Percentiles rank a stretch among this genome's conserved stretches.
Evolutionary conservation across 2,329 filamentous ascomycete species (phyloP).

Genomic region (Stachybotrys elegans): DNA sequence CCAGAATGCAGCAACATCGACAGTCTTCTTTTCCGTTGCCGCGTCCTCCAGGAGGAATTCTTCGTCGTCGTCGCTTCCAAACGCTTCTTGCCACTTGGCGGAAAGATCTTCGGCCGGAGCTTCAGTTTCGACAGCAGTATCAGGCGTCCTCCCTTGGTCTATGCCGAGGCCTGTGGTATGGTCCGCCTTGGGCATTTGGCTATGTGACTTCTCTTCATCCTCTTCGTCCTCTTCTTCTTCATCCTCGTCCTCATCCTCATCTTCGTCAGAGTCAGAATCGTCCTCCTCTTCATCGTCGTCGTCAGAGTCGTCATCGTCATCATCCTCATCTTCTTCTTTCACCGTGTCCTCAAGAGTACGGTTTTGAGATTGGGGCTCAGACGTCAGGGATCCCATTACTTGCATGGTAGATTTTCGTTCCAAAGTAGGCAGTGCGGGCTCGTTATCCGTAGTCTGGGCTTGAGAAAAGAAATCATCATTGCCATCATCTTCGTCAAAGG

Average conservation of each 20-base stretch:
- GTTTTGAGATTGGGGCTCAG: constrained; percentile 22
- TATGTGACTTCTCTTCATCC: constrained; percentile 16
- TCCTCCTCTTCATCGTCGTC: neutral
- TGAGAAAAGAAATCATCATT: constrained; percentile 61
- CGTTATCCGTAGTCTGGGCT: constrained; percentile 29
- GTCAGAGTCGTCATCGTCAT: constrained; percentile 4
- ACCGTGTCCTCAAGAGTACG: constrained; percentile 24
- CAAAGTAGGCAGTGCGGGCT: constrained; percentile 29
- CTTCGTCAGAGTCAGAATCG: too few relatives aligned
- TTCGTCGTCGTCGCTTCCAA: constrained; percentile 71
- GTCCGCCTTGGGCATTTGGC: constrained; percentile 13
- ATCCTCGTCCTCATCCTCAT: neutral
- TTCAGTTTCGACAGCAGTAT: constrained; percentile 10
- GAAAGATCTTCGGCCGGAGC: constrained; percentile 59
- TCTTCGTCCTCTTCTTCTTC: constrained; percentile 5
- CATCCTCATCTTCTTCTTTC: constrained; percentile 19
- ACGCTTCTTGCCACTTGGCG: constrained; percentile 77
- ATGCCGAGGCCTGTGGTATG: neutral
- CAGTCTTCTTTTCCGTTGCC: constrained; percentile 31
- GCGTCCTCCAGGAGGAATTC: constrained; percentile 57
- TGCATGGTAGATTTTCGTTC: constrained; percentile 67
- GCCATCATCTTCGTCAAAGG: constrained; percentile 40
- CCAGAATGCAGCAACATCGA: constrained; percentile 63
- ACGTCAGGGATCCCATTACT: constrained; percentile 49
- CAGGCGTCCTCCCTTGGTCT: neutral